Evolutionary conservation across 495 filamentous ascomycete genomes (phyloP), one percentile per base, ranked within the genome.

Genomic region (Cladorrhinum samala): DNA sequence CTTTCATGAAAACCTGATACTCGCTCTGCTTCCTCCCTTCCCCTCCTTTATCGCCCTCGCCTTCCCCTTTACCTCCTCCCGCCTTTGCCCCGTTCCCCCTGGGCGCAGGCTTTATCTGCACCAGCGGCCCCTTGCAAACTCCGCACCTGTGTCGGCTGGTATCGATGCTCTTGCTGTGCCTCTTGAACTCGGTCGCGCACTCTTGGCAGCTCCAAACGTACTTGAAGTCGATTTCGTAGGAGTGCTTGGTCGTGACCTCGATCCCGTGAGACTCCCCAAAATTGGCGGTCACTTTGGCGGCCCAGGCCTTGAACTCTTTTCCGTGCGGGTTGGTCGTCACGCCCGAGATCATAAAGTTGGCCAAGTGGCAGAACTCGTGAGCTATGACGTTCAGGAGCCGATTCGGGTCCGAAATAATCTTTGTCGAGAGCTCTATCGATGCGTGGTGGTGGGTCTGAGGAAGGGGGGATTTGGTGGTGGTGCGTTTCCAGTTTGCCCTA

Each of bases 351-450:
- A 96, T 89, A 68, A 87, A 94, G 61, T 87, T 91, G 25, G 88
- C 84, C 1, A 97, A 75, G 64, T 98, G 93, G 69, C 92, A 96
- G 74, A 90, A 98, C 57, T 98, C 93, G 67, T 98, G 93, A 2
- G 91, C 89, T 18, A 96, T 61, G 0, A 88, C 88, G 66, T 95
- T 95, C 44, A 91, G 73, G 18, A 98, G 76, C 18, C 90, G 83
- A 41, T 88, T 74, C 51, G 86, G 79, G 64, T 84, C 80, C 65
- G 85, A 77, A 49, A 97, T 87, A 44, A 98, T 86, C 53, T 90
- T 91, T 49, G 87, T 82, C 0, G 92, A 87, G 3, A 98, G 80
- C 58, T 97, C 91, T 63, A 98, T 96, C 9, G 69, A 79, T 6
- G 88, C 89, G 58, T 84, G 65, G 63, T 95, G 88, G 25, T 75